Evolutionary conservation across 1,284 basidiomycete species (phyloP), one percentile per base, ranked within the genome.

Genomic region (Malassezia globosa): DNA sequence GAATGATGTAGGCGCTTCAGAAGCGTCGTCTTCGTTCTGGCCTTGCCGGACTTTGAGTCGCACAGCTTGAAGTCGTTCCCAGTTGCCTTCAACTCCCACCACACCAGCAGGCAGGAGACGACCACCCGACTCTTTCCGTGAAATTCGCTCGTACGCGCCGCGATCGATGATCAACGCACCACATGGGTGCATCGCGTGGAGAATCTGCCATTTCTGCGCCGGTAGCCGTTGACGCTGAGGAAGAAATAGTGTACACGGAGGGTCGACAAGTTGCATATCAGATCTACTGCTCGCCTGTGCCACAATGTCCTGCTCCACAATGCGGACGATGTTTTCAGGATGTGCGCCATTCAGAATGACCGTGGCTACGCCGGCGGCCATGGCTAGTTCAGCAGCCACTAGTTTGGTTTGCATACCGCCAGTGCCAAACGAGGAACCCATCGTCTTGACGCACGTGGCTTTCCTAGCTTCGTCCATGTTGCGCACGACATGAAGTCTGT

Each of bases 331-430:
- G 61, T 81, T 81, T 37, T 80, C 76, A 0, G 89, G 87, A 36
- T 80, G 78, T 59, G 81, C 54, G 31, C 63, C 63, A 40, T 68
- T 68, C 19, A 71, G 39, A 38, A 99, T 86, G 37, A 96, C 79
- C 0, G 92, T 95, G 0, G 87, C 83, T n/a, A 94, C 88, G 4
- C 94, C 92, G 0, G 90, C 92, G 0, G 83, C 89, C 0, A 86
- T 94, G 1, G 92, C 90, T 13, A 99, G 85, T 69, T 97, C 94
- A 0, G 94, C 92, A 1, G 92, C 92, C 56, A 97, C 94, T 53
- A 97, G 80, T 70, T 97, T 99, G 5, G 94, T 97, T 74, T 94
- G 88, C 94, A 97, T 97, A 5, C 94, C 94, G 1, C 92, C 94
- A 2, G 94, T 97, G 0, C 92, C 94, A 10, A 99, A 79, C 56